Conservation (phyloP, 495 filamentous ascomycete species). For the Friedmanniomyces endolithicus region DNA sequence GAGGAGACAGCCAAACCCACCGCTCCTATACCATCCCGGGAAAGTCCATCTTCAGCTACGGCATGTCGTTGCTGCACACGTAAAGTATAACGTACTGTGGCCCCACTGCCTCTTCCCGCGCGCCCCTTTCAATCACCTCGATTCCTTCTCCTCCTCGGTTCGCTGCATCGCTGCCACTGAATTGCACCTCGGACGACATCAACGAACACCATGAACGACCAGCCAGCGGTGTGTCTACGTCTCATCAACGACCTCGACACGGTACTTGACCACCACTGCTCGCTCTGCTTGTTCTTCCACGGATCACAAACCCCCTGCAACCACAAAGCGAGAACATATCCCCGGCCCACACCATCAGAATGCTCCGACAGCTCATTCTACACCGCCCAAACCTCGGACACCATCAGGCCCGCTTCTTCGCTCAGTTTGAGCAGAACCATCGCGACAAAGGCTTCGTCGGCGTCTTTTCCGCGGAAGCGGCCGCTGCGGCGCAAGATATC, state of each 20-base stretch:
- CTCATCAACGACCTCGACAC: background rate
- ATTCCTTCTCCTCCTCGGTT: background rate
- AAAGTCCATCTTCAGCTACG: no score
- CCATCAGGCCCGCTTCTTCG: background rate
- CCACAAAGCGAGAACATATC: background rate
- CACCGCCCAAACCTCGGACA: background rate
- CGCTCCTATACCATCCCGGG: no score
- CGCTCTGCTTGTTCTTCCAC: background rate
- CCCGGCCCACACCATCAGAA: background rate
- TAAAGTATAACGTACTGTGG: no score
- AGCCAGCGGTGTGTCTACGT: background rate
- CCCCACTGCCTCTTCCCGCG: no score
- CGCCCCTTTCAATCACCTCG: background rate
- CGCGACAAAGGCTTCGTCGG: background rate
- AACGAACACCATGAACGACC: background rate
- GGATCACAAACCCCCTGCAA: background rate
- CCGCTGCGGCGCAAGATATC: conserved; percentile 21
- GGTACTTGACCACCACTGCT: background rate
- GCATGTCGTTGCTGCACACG: no score
- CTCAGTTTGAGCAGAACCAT: background rate
- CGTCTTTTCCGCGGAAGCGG: background rate
- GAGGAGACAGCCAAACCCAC: no score
- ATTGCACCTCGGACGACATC: background rate
- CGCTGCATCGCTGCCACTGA: background rate
- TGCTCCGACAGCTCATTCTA: conserved; percentile 4